These are phyloP conservation scores for Colletotrichum horii DNA, from an alignment of 2,329 filamentous ascomycete species.

Conservation along the genomic window DNA sequence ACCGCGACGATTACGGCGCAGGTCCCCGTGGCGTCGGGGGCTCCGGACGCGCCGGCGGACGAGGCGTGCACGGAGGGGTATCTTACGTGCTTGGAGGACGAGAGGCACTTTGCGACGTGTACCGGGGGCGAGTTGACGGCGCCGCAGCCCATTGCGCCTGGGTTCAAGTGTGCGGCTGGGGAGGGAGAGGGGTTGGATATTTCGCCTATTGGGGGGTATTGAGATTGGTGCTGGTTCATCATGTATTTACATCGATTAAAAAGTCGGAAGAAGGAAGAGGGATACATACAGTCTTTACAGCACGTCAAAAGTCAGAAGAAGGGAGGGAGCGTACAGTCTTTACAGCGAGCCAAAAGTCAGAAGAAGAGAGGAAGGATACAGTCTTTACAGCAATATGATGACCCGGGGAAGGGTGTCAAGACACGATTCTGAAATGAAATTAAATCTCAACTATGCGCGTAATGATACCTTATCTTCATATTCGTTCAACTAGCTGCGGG, in stretches of 20 bases:
- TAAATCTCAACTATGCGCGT: background rate
- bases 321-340: background rate
- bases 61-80: background rate
- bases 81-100: background rate
- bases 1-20: background rate
- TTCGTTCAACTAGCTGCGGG: background rate
- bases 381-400: background rate
- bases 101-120: constrained; percentile 14
- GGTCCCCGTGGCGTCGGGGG: background rate
- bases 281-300: background rate
- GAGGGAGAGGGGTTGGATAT: constrained; percentile 3
- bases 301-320: background rate
- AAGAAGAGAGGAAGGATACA: background rate
- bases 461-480: background rate
- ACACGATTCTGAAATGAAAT: background rate
- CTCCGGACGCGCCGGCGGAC: background rate
- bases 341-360: background rate
- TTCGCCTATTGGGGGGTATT: background rate
- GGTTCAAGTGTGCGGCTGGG: constrained; percentile 9
- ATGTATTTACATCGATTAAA: background rate
- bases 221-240: background rate
- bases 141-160: constrained; percentile 11
- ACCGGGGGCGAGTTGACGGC: constrained; percentile 7
- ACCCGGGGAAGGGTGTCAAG: background rate
- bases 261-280: background rate